Percentiles rank a stretch among this genome's conserved stretches.
Conservation (phyloP, 176 grass and related monocot species). For the Aegilops longissima region DNA sequence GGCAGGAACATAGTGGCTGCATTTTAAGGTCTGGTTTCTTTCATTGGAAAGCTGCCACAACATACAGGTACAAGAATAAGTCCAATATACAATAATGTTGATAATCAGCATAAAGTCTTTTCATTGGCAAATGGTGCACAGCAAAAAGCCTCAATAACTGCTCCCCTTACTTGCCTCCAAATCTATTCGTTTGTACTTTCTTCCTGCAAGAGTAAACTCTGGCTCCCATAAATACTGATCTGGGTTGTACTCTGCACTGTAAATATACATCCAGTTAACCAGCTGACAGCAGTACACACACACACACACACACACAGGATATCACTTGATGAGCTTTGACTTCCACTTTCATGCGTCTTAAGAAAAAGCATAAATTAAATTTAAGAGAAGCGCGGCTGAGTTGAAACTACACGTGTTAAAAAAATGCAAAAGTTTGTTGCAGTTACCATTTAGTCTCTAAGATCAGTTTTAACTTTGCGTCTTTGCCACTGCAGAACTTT, state of each 20-base stretch:
- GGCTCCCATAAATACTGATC: conserved; percentile 98
- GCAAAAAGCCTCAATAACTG: conserved; percentile 41
- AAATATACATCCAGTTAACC: conserved; percentile 32
- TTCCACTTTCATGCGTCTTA: not conserved
- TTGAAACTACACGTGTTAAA: conserved; percentile 1
- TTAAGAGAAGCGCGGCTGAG: conserved; percentile 16
- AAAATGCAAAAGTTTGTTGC: not conserved
- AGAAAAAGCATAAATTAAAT: not conserved
- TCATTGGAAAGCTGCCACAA: conserved; percentile 78
- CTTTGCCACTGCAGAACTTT: not conserved
- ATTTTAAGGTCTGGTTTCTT: conserved; percentile 87
- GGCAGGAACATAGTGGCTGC: conserved; percentile 98
- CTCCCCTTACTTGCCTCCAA: conserved; percentile 99
- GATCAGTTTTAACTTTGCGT: not conserved
- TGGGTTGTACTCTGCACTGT: conserved; percentile 97
- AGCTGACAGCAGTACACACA: not conserved
- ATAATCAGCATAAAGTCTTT: conserved; percentile 15
- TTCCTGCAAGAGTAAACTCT: conserved; percentile 91
- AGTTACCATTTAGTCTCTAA: not conserved
- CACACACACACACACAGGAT: not conserved
- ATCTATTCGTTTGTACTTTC: conserved; percentile 93
- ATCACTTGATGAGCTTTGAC: not conserved
- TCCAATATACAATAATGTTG: conserved; percentile 7
- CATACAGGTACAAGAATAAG: conserved; percentile 38
- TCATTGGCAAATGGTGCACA: conserved; percentile 29